Base-by-base conservation (phyloP, 495 filamentous ascomycete genomes). In the Hypoxylon rickii region DNA sequence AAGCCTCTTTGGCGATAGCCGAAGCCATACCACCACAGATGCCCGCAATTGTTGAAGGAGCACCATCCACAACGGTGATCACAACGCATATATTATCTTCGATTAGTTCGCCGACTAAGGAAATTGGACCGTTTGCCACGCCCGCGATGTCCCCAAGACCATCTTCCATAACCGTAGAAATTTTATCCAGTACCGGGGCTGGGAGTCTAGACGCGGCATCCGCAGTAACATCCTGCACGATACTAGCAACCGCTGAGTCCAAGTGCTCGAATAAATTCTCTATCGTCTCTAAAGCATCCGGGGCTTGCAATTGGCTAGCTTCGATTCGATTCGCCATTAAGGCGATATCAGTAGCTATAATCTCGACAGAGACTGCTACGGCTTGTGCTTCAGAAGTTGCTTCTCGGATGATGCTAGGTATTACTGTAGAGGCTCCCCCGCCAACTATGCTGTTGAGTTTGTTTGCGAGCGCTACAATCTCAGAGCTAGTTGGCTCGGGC, bases 21-120 rank as follows among this genome's bases (percentile, higher is more conserved):
- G 51, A 44, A 37, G 51, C 33, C 20, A 48, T 57, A 8, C 53
- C 32, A 18, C 37, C 53, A 19, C 62, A 65, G 5, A 62, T 20
- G 10, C 49, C 56, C 22, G 40, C 45, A 47, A 66, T 44, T 0
- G 55, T 63, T 8, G 38, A 48, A 24, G 58, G 42, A 7, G 55
- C 34, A 17, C 55, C 61, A 33, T 65, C 41, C 19, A 65, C 37
- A 29, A 36, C n/a, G 12, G 43, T 58, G n/a, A 51, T 31, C 10
- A 53, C 34, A 11, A 44, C 49, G 37, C 62, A 63, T 36, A 55
- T n/a, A 53, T 57, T 45, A 10, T 54, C 38, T 17, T 65, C 44
- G 6, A 51, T 22, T 2, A 54, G 21, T 7, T 55, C 41, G n/a
- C 52, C 45, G n/a, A 55, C 40, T 1, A 65, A 48, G 1, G 53